A percentile compares a stretch with the other conserved stretches of the same genome.
phyloP scores from a whole-genome alignment of 139 green algal species.

The Ettlia oleoabundans region DNA sequence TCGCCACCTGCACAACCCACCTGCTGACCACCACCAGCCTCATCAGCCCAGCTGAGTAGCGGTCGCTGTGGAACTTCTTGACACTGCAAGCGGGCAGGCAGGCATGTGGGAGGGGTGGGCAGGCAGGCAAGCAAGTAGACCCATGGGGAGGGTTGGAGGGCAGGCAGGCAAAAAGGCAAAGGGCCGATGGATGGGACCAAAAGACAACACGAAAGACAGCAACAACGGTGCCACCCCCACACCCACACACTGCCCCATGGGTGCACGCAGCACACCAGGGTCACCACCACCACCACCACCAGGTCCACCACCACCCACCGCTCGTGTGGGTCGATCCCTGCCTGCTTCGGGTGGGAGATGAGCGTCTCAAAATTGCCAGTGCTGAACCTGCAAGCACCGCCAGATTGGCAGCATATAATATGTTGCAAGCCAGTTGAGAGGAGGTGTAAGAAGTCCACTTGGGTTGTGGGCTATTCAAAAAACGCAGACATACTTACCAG shows the following conservation, averaged over 20 bases:
- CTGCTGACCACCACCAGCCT: constrained; percentile 68
- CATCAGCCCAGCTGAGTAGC: constrained; percentile 87
- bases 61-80: constrained; percentile 62
- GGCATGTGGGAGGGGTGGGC: background rate
- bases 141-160: no score
- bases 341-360: constrained; percentile 36
- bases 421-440: background rate
- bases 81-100: constrained; percentile 45
- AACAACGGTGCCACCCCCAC: background rate
- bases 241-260: background rate
- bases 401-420: no score
- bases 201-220: no score
- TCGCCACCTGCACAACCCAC: background rate
- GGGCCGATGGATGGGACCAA: no score
- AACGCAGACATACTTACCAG: no score
- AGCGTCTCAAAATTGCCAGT: constrained; percentile 71
- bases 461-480: no score
- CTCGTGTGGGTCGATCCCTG: constrained; percentile 30
- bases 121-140: background rate
- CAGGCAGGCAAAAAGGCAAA: no score
- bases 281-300: background rate
- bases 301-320: background rate
- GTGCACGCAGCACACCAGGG: background rate
- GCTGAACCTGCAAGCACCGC: constrained; percentile 64
- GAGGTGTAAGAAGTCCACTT: background rate